Base-by-base conservation (phyloP, 352 stramenopile genomes). In the Pythium brachiatum region DNA sequence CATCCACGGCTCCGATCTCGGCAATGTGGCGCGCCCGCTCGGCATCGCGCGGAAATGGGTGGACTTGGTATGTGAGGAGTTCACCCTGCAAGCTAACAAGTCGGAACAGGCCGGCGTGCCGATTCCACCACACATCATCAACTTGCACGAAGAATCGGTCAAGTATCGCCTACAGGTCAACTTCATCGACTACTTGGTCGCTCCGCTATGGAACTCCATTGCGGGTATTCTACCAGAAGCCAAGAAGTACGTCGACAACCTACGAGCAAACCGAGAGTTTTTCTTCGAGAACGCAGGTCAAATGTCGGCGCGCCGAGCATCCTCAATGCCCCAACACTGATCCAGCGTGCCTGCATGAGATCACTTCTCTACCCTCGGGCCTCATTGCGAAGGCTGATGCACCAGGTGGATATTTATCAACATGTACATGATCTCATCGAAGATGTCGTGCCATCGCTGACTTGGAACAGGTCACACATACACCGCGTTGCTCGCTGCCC, bases 181-280 rank as follows among this genome's bases (percentile, higher is more conserved):
- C 69, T 93, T 93, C 53, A 89, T 93, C 66, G 82, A 93, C 67
- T 93, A 93, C 68, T 75, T 93, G 46, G 83, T 93, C 32, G 70
- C 79, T 16, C 83, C 83, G 46, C 62, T 93, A 23, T 93, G 83
- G 83, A 82, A 75, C 34, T 54, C 80, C 2, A 83, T 93, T 50
- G 70, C 70, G 11, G 52, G 66, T 39, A 83, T 93, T 56, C 32
- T 93, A 43, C 81, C 81, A 1, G 78, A 76, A 13, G 78, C 72
- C 16, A 76, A 72, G 25, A 31, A 69, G 5, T 81, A 78, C 21
- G 57, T 89, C 26, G 73, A 85, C 39, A 70, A 87, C 59, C 53
- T 90, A 9, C 69, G 71, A 23, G 25, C 64, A 46, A 89, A 89
- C 53, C 78, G 81, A n/a, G 68, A 90, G 5, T 90, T 86, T 64